Conservation (phyloP, 257 asterid genomes). For the Salvia rosmarinus region DNA sequence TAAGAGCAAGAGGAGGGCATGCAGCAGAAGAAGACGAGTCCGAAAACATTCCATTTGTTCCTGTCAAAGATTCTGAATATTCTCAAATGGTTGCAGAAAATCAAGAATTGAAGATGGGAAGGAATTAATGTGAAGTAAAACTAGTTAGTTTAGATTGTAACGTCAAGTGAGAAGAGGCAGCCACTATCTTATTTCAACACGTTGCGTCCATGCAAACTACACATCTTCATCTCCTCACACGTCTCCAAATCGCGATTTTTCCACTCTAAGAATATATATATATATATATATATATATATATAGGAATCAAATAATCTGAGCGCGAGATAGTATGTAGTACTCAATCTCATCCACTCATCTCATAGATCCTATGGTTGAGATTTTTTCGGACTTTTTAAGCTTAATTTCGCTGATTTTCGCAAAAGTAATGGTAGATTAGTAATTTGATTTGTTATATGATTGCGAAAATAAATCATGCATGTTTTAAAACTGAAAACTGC, state of each 20-base stretch:
- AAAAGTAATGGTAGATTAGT: too few relatives aligned
- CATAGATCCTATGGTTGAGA: too few relatives aligned
- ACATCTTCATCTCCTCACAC: constrained; percentile 16
- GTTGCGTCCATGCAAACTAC: constrained; percentile 52
- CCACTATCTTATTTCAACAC: constrained; percentile 30
- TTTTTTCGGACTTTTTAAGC: too few relatives aligned
- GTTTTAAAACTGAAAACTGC: too few relatives aligned
- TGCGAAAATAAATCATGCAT: too few relatives aligned
- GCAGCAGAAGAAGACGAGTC: constrained; percentile 33
- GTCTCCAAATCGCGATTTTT: constrained; percentile 15
- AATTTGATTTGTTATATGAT: too few relatives aligned
- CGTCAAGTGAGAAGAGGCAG: neutral
- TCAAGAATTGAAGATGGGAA: neutral
- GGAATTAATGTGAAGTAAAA: neutral
- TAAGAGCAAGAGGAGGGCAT: constrained; percentile 37
- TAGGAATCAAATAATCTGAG: too few relatives aligned
- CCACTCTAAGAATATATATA: neutral
- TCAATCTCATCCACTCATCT: too few relatives aligned
- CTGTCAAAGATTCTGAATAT: neutral
- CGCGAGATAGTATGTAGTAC: too few relatives aligned
- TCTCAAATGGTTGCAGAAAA: too few relatives aligned
- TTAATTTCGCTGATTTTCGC: too few relatives aligned
- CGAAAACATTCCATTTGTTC: constrained; percentile 36
- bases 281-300: too few relatives aligned
- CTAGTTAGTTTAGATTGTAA: neutral